Conservation (phyloP, 202 grass and related monocot genomes). For the Schoenoplectus tabernaemontani region DNA sequence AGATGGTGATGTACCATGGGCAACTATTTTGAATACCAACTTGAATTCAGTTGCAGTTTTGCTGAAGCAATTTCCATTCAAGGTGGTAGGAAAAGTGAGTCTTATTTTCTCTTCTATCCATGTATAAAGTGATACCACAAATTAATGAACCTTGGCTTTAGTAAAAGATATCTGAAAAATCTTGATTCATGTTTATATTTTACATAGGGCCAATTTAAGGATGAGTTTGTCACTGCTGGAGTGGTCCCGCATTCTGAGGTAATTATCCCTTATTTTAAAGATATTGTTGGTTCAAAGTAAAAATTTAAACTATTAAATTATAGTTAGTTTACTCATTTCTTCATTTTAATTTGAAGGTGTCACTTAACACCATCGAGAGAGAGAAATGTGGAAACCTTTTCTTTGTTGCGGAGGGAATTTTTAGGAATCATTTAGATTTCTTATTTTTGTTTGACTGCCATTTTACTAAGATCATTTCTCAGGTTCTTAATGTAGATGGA, state of each 20-base stretch:
- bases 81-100: constrained; percentile 66
- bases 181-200: constrained; percentile 2
- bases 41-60: constrained; percentile 44
- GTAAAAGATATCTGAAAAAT: constrained; percentile 11
- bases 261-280: background rate
- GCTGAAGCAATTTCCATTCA: constrained; percentile 71
- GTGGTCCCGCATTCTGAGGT: constrained; percentile 88
- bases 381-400: constrained; percentile 71
- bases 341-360: constrained; percentile 41
- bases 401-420: constrained; percentile 90
- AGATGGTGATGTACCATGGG: constrained; percentile 69
- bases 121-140: background rate
- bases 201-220: constrained; percentile 90
- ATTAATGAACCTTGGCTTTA: background rate
- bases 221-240: constrained; percentile 96
- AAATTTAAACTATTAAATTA: constrained; percentile 13
- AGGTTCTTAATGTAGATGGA: constrained; percentile 81
- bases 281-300: constrained; percentile 10
- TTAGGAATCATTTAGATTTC: constrained; percentile 10
- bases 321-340: constrained; percentile 1
- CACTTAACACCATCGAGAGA: constrained; percentile 79
- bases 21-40: constrained; percentile 62
- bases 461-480: constrained; percentile 16
- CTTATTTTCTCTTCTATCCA: constrained; percentile 10
- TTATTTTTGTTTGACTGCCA: constrained; percentile 6